A percentile compares a stretch with the other conserved stretches of the same genome.
Evolutionary conservation across 78 protist species (phyloP).

Genomic region (Dictyostelium brefeldianum): DNA sequence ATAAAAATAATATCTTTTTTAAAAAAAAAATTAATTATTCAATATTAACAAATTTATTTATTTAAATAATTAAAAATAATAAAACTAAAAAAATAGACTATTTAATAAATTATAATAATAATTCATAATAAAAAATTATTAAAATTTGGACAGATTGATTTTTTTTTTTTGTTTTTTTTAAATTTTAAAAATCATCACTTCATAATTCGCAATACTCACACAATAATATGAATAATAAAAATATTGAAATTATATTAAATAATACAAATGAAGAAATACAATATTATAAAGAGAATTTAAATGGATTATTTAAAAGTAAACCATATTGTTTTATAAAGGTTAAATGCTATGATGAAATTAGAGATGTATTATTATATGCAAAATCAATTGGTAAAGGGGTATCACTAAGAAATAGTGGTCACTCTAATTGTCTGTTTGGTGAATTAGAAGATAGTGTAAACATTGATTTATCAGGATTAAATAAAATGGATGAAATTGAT

Average conservation of each 20-base stretch:
- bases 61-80: no score
- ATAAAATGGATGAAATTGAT: not conserved
- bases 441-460: not conserved
- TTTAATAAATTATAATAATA: no score
- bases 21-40: no score
- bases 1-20: no score
- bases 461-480: constrained; percentile 48
- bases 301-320: not conserved
- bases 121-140: no score
- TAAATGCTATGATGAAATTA: not conserved
- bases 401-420: constrained; percentile 39
- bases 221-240: not conserved
- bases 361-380: constrained; percentile 4
- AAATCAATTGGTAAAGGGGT: not conserved
- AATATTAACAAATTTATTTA: no score
- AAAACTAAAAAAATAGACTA: no score
- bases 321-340: constrained; percentile 1
- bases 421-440: constrained; percentile 8
- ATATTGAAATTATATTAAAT: not conserved
- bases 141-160: no score
- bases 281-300: not conserved
- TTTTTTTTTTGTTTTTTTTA: no score
- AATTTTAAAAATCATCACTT: no score
- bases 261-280: not conserved
- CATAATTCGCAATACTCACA: no score